Evolutionary conservation across 345 rosid genomes (phyloP), one percentile per base, ranked within the genome.

Genomic region (Aurinia saxatilis): DNA sequence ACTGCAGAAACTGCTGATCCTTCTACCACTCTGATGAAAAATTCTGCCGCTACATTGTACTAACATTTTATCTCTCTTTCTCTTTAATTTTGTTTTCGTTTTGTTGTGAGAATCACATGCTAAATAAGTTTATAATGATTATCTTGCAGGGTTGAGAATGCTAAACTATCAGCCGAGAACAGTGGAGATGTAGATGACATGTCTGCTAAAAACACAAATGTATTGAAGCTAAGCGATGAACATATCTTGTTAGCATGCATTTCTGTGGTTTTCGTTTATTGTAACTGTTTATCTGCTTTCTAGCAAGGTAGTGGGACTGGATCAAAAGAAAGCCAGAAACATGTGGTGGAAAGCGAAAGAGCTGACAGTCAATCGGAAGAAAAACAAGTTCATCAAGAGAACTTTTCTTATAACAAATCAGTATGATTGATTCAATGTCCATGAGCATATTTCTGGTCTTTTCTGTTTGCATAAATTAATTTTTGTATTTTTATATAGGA

Each of bases 331-430:
- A 60, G 57, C 63, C 60, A 44, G 39, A 37, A 66, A 3, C 66
- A 38, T 52, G 44, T 44, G 52, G 57, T 68, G 59, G 74, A 52
- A 52, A 63, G 67, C 68, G 88, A 82, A 71, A 81, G 66, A 45
- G 70, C 59, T 66, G 72, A 62, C 51, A 72, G 55, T 70, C 61
- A 71, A 45, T 40, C 60, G 19, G 91, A 87, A 76, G 96, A 80
- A 73, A 89, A 82, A 75, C 50, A 74, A 39, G 70, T 74, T 70
- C 78, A 68, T 51, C 84, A 75, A 56, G 95, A 84, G 60, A 65
- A 81, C 19, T 48, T 65, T 67, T 72, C 82, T 65, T 82, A 71
- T 72, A 73, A 77, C 18, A 93, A 90, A 82, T 81, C 68, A 84
- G 99, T 87, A 77, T 45, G 75, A 39, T 35, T 51, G 25, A 38